Evolutionary conservation across 2,329 filamentous ascomycete species (phyloP).

Genomic region (Blastomyces parvus): DNA sequence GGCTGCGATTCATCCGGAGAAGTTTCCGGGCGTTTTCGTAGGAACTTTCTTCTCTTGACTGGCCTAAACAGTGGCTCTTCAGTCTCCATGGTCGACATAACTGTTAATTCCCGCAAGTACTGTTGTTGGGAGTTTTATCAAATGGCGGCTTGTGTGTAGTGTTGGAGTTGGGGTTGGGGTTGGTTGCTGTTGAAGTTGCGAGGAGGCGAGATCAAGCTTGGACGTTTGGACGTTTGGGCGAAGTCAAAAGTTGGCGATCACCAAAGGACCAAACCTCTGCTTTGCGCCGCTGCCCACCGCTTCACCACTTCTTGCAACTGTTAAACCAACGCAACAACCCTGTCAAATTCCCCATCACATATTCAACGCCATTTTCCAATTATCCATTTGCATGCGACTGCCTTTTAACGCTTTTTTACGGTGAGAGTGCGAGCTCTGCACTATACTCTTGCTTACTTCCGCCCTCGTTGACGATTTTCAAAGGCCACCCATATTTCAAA

Average conservation of each 20-base stretch:
- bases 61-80: constrained; percentile 37
- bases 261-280: neutral
- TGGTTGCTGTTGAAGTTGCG: neutral
- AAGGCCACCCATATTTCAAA: neutral
- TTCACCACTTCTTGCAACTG: neutral
- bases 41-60: constrained; percentile 43
- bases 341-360: neutral
- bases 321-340: neutral
- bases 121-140: neutral
- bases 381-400: neutral
- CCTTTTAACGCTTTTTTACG: neutral
- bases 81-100: constrained; percentile 13
- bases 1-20: constrained; percentile 11
- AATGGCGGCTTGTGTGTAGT: neutral
- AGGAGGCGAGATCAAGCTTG: neutral
- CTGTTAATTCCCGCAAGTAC: neutral
- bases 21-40: constrained; percentile 35
- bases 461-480: neutral
- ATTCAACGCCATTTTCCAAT: neutral
- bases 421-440: neutral
- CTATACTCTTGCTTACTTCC: neutral
- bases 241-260: neutral
- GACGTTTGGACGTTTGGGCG: neutral
- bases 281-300: neutral
- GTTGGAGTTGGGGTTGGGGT: neutral